Conservation (phyloP, 352 stramenopile species). For the Globisporangium viniferum region DNA sequence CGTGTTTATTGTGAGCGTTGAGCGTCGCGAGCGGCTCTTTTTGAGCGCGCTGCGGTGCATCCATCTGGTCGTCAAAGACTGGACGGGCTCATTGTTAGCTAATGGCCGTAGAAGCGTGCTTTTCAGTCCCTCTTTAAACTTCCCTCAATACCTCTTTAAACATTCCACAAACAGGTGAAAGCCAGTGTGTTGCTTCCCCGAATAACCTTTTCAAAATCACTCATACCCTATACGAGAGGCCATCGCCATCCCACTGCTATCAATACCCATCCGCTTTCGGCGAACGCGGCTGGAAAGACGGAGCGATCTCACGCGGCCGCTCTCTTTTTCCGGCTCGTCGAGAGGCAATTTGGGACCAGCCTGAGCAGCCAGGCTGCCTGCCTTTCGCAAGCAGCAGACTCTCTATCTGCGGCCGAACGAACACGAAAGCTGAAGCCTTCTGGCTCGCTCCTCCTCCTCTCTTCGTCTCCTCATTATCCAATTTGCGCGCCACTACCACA, state of each 20-base stretch:
- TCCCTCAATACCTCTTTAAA: background rate
- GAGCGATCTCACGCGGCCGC: slow-evolving; percentile 1
- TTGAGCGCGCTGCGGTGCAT: slow-evolving; percentile 1
- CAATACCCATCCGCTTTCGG: slow-evolving; percentile 12
- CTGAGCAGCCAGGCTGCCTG: background rate
- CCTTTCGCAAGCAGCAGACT: background rate
- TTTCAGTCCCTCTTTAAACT: background rate
- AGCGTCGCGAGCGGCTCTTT: background rate
- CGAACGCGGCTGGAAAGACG: slow-evolving; percentile 16
- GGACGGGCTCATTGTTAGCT: slow-evolving; percentile 9
- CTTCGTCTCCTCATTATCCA: slow-evolving; percentile 27
- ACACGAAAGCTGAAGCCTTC: slow-evolving; percentile 8
- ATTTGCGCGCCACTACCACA: slow-evolving; percentile 35
- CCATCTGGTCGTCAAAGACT: slow-evolving; percentile 9
- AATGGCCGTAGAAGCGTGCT: background rate
- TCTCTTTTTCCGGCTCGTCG: slow-evolving; percentile 9
- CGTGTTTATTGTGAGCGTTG: background rate
- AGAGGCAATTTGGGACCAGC: slow-evolving; percentile 1
- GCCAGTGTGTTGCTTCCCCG: background rate
- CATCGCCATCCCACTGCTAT: slow-evolving; percentile 10
- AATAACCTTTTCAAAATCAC: background rate
- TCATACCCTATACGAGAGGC: background rate
- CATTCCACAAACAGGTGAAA: no score
- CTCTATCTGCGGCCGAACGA: background rate
- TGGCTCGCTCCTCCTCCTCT: background rate